phyloP scores from a whole-genome alignment of 306 rosid genomes.

The Prosopis cineraria region DNA sequence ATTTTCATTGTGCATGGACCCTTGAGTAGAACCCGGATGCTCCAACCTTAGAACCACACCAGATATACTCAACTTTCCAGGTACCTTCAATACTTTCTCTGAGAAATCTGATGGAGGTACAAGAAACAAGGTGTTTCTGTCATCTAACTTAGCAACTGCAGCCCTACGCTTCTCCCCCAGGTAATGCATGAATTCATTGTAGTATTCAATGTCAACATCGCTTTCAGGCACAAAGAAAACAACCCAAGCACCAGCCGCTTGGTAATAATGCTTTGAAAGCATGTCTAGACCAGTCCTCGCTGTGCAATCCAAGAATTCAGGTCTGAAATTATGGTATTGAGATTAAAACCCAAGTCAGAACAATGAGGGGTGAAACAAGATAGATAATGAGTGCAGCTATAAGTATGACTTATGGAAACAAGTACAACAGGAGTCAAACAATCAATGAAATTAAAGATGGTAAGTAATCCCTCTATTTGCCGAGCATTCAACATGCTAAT shows the following conservation, averaged over 20 bases:
- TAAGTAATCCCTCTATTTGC: neutral
- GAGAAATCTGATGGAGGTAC: conserved; percentile 98
- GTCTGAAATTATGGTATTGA: conserved; percentile 62
- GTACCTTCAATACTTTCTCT: conserved; percentile 85
- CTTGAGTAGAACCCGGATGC: conserved; percentile 59
- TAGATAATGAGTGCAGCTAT: neutral
- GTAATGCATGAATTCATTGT: conserved; percentile 93
- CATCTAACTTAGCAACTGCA: conserved; percentile 91
- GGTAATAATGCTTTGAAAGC: conserved; percentile 96
- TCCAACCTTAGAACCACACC: conserved; percentile 93
- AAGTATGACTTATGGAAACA: neutral
- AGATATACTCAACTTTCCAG: conserved; percentile 93
- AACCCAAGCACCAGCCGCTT: conserved; percentile 96
- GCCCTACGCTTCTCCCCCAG: conserved; percentile 95
- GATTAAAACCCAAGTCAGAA: conserved; percentile 35
- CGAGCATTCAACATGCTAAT: neutral
- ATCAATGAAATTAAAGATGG: conserved; percentile 3
- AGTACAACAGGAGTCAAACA: neutral
- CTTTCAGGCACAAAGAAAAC: conserved; percentile 94
- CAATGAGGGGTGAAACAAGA: conserved; percentile 9
- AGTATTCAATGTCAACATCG: conserved; percentile 81
- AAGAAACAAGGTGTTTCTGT: conserved; percentile 87
- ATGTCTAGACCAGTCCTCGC: conserved; percentile 96
- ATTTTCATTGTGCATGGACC: conserved; percentile 50
- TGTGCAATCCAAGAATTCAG: conserved; percentile 94